A percentile compares a stretch with the other conserved stretches of the same genome.
Conservation (phyloP, 2,329 filamentous ascomycete genomes). For the Stenocarpella maydis region DNA sequence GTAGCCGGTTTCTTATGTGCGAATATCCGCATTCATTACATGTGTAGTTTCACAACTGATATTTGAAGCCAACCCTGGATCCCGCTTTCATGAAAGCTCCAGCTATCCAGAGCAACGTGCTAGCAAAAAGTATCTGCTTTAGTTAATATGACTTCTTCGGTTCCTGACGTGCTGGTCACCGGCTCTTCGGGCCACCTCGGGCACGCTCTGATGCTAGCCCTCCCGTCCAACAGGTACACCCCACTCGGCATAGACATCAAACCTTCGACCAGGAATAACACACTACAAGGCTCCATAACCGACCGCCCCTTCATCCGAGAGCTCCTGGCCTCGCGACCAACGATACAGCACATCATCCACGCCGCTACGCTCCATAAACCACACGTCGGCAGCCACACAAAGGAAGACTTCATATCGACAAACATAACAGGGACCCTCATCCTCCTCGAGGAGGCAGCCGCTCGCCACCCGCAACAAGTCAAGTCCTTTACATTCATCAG, state of each 20-base stretch:
- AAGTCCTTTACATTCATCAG: constrained; percentile 54
- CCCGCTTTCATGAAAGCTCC: neutral
- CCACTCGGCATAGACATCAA: constrained; percentile 56
- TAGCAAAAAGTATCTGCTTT: neutral
- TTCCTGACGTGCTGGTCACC: constrained; percentile 52
- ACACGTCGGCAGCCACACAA: constrained; percentile 54
- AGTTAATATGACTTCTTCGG: neutral
- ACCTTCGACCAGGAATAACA: constrained; percentile 41
- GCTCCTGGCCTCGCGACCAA: constrained; percentile 43
- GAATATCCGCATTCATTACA: too few species aligned
- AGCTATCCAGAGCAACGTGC: neutral
- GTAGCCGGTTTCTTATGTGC: too few species aligned
- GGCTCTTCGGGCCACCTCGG: constrained; percentile 57
- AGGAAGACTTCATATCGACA: constrained; percentile 52
- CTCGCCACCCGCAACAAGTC: constrained; percentile 39
- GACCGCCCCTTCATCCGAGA: constrained; percentile 46
- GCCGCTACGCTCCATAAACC: constrained; percentile 58
- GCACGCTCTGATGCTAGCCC: constrained; percentile 53
- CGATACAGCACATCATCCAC: constrained; percentile 53
- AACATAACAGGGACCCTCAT: constrained; percentile 54
- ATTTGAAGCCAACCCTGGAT: neutral
- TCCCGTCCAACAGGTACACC: constrained; percentile 49
- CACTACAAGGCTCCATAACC: constrained; percentile 47
- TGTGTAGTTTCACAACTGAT: neutral
- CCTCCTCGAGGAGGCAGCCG: constrained; percentile 51